Evolutionary conservation across 2,329 filamentous ascomycete species (phyloP).

Genomic region (Penicillium crustosum): DNA sequence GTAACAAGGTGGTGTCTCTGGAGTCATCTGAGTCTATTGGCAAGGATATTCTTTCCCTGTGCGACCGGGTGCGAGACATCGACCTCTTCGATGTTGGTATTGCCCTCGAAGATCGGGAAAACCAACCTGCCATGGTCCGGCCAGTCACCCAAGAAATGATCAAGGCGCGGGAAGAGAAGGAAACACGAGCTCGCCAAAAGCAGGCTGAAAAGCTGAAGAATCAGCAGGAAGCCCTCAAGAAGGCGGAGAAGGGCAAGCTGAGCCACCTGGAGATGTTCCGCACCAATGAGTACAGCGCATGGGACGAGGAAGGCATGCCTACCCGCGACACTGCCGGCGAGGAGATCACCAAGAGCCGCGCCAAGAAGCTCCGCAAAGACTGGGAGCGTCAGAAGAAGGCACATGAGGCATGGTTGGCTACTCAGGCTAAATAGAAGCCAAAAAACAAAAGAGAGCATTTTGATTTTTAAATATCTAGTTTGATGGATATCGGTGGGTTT

Average conservation of each 20-base stretch:
- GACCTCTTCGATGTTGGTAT: conserved; percentile 80
- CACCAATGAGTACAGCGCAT: conserved; percentile 65
- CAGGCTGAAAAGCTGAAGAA: conserved; percentile 60
- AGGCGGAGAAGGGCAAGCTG: conserved; percentile 57
- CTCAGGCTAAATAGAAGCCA: conserved; percentile 22
- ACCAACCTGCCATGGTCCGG: conserved; percentile 69
- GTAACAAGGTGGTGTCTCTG: conserved; percentile 40
- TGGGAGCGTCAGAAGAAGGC: conserved; percentile 87
- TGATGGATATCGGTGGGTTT: conserved; percentile 4
- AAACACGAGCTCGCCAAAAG: conserved; percentile 49
- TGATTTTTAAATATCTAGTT: conserved; percentile 3
- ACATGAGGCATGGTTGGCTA: conserved; percentile 28
- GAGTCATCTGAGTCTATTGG: conserved; percentile 55
- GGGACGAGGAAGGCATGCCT: conserved; percentile 81
- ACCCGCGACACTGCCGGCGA: conserved; percentile 73
- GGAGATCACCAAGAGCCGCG: conserved; percentile 74
- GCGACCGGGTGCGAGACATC: conserved; percentile 76
- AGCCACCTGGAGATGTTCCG: conserved; percentile 60
- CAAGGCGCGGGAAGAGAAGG: conserved; percentile 56
- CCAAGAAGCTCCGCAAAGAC: conserved; percentile 83
- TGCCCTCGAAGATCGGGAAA: conserved; percentile 79
- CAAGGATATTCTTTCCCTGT: conserved; percentile 72
- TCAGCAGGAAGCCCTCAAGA: conserved; percentile 54
- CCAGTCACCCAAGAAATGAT: conserved; percentile 62
- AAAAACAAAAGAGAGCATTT: conserved; percentile 6